Evolutionary conservation across 805 yeast genomes (phyloP), one percentile per base, ranked within the genome.

Genomic region (Lachancea dasiensis): DNA sequence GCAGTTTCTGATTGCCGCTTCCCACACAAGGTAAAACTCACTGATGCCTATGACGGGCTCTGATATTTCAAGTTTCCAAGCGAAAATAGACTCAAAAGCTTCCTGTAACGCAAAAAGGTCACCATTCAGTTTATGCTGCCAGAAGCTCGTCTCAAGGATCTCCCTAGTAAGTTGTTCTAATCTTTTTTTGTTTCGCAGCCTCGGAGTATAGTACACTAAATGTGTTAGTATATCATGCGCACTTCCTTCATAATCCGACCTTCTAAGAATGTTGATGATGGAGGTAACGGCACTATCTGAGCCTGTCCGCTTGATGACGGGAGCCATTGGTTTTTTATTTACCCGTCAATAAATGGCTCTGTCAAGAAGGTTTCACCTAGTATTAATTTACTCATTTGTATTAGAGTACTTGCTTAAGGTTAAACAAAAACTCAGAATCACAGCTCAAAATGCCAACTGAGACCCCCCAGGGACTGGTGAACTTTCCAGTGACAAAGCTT

Each of bases 61-160:
- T 11, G 63, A 58, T 3, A 59, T 54, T 24, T 53, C 48, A 15
- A 58, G 36, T 35, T 59, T 59, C 58, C 60, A 56, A 4, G 43
- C 39, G 7, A 52, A 45, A 8, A 58, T 47, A 6, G 50, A 47
- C 26, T 49, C 50, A 1, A 46, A 34, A 33, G 47, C 37, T 14
- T 51, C 51, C 17, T 44, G 45, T 6, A 54, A 24, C 22, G 38
- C 35, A 6, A 44, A 34, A 15, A 31, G 10, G 1, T 46, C 32
- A 20, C 49, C 50, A 5, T 22, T 16, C 3, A 36, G 17, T 1
- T 20, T 26, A 11, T 27, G 3, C 15, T 15, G 15, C 45, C 47
- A 41, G 10, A 35, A 15, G 6, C 34, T 15, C 5, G 52, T 44
- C 14, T 40, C 40, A 25, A 56, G 44, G 3, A 51, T 23, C 4